Evolutionary conservation across 2,329 filamentous ascomycete species (phyloP).

Genomic region (Penicillium paneum): DNA sequence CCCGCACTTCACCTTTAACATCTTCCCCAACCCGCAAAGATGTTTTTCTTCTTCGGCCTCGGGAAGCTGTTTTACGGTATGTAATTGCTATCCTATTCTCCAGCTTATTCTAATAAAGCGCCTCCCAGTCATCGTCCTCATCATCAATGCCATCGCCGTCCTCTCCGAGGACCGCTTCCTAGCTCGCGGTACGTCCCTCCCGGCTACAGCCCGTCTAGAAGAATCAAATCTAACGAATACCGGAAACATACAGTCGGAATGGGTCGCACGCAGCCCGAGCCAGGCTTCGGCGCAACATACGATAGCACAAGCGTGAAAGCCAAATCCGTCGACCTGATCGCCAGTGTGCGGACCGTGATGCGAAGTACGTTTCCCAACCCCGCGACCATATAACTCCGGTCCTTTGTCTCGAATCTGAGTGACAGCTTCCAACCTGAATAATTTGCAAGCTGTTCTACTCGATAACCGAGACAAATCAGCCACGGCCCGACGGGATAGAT

Average conservation of each 20-base stretch:
- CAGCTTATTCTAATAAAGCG: conserved; percentile 2
- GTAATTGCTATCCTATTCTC: conserved; percentile 2
- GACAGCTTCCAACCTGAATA: background rate
- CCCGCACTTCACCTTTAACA: conserved; percentile 27
- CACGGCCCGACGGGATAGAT: background rate
- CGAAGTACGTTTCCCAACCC: conserved; percentile 63
- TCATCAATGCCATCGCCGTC: conserved; percentile 90
- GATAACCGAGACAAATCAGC: background rate
- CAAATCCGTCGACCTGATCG: conserved; percentile 84
- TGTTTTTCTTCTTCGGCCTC: conserved; percentile 69
- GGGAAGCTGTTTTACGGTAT: conserved; percentile 72
- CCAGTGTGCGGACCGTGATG: conserved; percentile 87
- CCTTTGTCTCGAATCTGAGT: background rate
- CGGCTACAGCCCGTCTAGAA: background rate
- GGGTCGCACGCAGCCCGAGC: conserved; percentile 61
- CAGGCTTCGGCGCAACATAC: conserved; percentile 69
- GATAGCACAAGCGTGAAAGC: conserved; percentile 78
- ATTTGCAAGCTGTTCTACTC: background rate
- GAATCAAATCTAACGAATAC: conserved; percentile 8
- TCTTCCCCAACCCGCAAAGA: conserved; percentile 35
- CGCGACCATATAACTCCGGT: background rate
- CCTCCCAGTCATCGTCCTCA: conserved; percentile 68
- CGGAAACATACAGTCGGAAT: conserved; percentile 68
- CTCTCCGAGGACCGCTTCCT: conserved; percentile 95
- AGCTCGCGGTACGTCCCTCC: conserved; percentile 60